Percentiles rank a stretch among this genome's conserved stretches.
phyloP scores from a whole-genome alignment of 176 grass and related monocot genomes.

The Eremochloa ophiuroides region DNA sequence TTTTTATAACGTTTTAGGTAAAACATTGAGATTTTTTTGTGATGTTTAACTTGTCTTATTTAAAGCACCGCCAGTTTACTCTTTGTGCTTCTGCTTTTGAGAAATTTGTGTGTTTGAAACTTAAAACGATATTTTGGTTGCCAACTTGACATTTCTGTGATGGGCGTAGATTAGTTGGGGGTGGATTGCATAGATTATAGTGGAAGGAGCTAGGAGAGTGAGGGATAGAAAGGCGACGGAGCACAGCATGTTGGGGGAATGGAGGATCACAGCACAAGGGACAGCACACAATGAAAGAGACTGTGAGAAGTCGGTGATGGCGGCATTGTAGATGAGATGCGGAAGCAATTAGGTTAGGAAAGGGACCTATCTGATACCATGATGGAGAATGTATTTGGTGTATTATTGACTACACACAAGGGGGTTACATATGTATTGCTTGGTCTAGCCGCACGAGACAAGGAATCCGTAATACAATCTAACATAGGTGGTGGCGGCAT shows the following conservation, averaged over 20 bases:
- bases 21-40: neutral
- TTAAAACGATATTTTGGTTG: neutral
- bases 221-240: too few relatives aligned
- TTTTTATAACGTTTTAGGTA: neutral
- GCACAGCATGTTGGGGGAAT: too few relatives aligned
- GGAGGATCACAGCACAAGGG: too few relatives aligned
- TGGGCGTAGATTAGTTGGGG: too few relatives aligned
- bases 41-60: neutral
- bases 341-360: neutral
- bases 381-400: neutral
- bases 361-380: neutral
- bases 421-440: too few relatives aligned
- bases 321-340: neutral
- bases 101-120: neutral
- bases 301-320: neutral
- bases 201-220: too few relatives aligned
- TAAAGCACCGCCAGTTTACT: neutral
- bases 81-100: constrained; percentile 10
- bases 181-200: too few relatives aligned
- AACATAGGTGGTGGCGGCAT: neutral
- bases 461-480: neutral
- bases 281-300: too few relatives aligned
- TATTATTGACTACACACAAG: neutral
- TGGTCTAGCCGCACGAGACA: neutral
- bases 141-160: neutral